Percentiles rank a stretch among this genome's conserved stretches.
These are phyloP conservation scores for Mycena capillaripes DNA, from an alignment of 768 basidiomycete species.

Conservation along the genomic window DNA sequence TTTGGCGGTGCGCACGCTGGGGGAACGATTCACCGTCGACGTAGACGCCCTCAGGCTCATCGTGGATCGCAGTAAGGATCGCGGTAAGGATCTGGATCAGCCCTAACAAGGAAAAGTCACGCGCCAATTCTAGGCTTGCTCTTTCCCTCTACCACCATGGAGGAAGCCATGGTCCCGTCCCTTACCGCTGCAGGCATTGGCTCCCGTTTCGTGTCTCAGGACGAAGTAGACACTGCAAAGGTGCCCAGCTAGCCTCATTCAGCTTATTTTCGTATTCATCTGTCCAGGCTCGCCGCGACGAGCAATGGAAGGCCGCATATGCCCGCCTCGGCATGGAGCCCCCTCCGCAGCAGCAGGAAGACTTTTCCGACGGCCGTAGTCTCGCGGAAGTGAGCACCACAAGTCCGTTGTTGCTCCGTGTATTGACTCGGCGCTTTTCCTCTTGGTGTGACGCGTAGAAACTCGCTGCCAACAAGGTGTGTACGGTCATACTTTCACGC, in stretches of 20 bases:
- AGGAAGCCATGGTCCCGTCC: conserved; percentile 74
- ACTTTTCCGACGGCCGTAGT: conserved; percentile 86
- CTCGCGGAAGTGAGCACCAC: conserved; percentile 82
- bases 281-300: conserved; percentile 69
- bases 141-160: conserved; percentile 56
- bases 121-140: no score
- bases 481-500: conserved; percentile 41
- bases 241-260: not conserved
- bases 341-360: conserved; percentile 81
- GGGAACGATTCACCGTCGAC: conserved; percentile 49
- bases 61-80: not conserved
- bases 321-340: conserved; percentile 90
- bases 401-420: conserved; percentile 35
- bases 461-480: conserved; percentile 90
- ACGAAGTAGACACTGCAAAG: conserved; percentile 82
- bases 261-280: not conserved
- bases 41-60: conserved; percentile 44
- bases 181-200: conserved; percentile 81
- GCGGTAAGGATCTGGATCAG: no score
- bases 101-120: not conserved
- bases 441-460: conserved; percentile 70
- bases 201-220: conserved; percentile 87
- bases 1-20: conserved; percentile 42
- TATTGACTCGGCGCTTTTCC: conserved; percentile 65
- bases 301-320: conserved; percentile 93